Base-by-base conservation (phyloP, 1,139 yeast genomes). In the Blastobotrys illinoisensis region DNA sequence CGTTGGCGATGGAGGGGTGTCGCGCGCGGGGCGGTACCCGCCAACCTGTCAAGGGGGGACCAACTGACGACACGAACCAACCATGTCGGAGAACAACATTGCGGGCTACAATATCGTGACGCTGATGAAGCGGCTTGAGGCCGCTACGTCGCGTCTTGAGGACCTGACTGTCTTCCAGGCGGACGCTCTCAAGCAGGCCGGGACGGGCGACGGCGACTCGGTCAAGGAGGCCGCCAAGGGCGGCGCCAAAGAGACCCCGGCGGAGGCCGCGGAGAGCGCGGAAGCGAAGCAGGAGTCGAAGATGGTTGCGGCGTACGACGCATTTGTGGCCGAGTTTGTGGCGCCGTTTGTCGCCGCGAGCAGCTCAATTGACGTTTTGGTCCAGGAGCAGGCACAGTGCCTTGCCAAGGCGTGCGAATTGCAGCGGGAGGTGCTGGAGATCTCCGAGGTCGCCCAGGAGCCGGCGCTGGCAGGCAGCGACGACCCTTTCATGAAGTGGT, bases 141-240 rank as follows among this genome's bases (percentile, higher is more conserved):
- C 96, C 16, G 97, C 97, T 45, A 89, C 97, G 13, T 86, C 96
- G 13, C 81, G 97, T 52, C 81, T 90, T 65, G 97, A 90, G 67
- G 97, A 90, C 70, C 83, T 90, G 55, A 87, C 96, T 21, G 80
- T 87, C 56, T 85, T 80, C 68, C 96, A 88, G 68, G 88, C 85
- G 60, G 85, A 80, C 50, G 60, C 67, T 6, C 54, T 67, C 44
- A 62, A 58, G 18, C 60, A 56, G 47, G 59, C 62, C 24, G 58
- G 64, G 5, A 50, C 53, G 5, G 54, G 56, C 20, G 52, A 56
- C 3, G 48, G 48, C 16, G 53, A 52, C 46, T 49, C 58, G 2
- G 61, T 59, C 18, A 58, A 55, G 9, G 55, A 58, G 14, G 53
- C 59, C 14, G 54, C 57, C 28, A 52, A 46, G 28, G 44, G 24